phyloP scores from a whole-genome alignment of 2,329 filamentous ascomycete genomes.

The Scopulariopsis brevicaulis region DNA sequence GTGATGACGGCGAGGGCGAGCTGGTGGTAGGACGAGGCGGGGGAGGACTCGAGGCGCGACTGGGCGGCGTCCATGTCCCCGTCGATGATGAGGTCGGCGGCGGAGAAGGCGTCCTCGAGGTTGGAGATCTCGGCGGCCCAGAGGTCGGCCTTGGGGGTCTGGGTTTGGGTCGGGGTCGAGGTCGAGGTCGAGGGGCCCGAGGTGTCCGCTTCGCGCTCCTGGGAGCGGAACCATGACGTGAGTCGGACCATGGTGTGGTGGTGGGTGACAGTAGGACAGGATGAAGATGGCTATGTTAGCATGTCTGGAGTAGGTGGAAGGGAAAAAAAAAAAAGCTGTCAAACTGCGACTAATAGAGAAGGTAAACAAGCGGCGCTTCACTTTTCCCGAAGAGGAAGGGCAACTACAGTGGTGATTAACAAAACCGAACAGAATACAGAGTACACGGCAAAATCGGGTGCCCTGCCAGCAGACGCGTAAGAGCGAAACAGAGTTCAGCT shows the following conservation, averaged over 20 bases:
- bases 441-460: not conserved
- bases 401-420: not conserved
- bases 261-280: not conserved
- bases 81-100: conserved; percentile 67
- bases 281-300: not conserved
- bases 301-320: not conserved
- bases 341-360: not conserved
- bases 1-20: conserved; percentile 70
- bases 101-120: conserved; percentile 49
- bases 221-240: conserved; percentile 36
- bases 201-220: not conserved
- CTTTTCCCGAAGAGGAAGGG: not conserved
- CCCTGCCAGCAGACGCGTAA: not conserved
- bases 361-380: not conserved
- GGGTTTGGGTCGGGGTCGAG: no score
- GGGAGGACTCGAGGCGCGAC: conserved; percentile 54
- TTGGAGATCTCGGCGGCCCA: conserved; percentile 35
- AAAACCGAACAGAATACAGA: not conserved
- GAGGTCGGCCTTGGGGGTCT: conserved; percentile 12
- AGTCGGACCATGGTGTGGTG: conserved; percentile 31
- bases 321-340: not conserved
- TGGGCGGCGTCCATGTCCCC: conserved; percentile 85
- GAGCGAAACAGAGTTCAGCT: not conserved
- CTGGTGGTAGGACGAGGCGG: conserved; percentile 72
- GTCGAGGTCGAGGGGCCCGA: not conserved